phyloP scores from a whole-genome alignment of 1,284 basidiomycete species.

The Rhodotorula glutinis region DNA sequence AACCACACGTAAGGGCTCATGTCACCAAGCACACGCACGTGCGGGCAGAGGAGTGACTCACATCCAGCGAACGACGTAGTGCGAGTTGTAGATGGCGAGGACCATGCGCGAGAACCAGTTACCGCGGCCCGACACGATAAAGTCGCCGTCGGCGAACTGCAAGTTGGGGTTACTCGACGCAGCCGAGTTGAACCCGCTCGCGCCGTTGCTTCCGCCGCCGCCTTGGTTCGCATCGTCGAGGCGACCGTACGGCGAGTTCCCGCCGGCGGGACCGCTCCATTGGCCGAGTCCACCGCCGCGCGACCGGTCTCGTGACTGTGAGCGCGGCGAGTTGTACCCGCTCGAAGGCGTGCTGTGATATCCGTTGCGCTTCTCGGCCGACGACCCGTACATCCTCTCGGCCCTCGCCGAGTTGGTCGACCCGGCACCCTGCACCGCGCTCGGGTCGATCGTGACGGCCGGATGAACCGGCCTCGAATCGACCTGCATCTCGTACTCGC shows the following conservation, averaged over 20 bases:
- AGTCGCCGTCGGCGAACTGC: conserved; percentile 40
- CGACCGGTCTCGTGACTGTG: conserved; percentile 14
- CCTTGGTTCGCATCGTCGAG: conserved; percentile 13
- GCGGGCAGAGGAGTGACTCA: too few species aligned
- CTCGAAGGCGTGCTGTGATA: conserved; percentile 1
- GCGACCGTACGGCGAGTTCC: conserved; percentile 32
- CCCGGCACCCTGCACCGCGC: too few species aligned
- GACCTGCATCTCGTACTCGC: conserved; percentile 6
- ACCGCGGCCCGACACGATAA: conserved; percentile 19
- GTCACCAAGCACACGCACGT: too few species aligned
- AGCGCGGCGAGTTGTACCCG: conserved; percentile 26
- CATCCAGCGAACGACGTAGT: conserved; percentile 72
- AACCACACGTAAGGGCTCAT: too few species aligned
- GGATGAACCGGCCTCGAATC: conserved; percentile 22
- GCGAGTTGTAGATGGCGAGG: conserved; percentile 37
- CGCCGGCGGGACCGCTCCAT: conserved; percentile 33
- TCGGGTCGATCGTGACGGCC: conserved; percentile 10
- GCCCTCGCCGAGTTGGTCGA: conserved; percentile 11
- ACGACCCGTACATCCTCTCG: conserved; percentile 17
- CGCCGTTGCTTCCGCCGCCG: neutral
- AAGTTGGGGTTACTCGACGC: conserved; percentile 32
- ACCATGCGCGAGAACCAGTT: conserved; percentile 38
- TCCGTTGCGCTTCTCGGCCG: conserved; percentile 15
- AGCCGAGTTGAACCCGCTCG: conserved; percentile 25
- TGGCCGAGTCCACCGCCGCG: conserved; percentile 31